phyloP scores from a whole-genome alignment of 2,329 filamentous ascomycete genomes.

The Arthrobotrys sinensis region DNA sequence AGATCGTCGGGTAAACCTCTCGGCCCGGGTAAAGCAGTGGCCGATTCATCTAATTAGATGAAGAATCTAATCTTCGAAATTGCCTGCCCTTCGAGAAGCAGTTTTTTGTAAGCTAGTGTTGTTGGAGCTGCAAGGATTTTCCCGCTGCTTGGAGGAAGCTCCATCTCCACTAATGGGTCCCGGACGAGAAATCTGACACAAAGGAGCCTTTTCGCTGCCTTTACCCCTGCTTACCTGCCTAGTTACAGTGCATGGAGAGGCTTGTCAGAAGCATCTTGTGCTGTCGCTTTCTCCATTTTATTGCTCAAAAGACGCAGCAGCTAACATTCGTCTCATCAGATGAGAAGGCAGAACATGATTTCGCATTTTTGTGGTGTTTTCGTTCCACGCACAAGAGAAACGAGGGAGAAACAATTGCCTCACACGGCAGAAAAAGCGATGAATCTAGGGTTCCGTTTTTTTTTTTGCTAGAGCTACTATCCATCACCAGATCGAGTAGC shows the following conservation, averaged over 20 bases:
- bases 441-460: conserved; percentile 10
- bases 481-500: conserved; percentile 36
- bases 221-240: conserved; percentile 59
- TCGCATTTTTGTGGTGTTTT: conserved; percentile 45
- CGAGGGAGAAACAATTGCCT: conserved; percentile 61
- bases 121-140: conserved; percentile 51
- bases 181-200: conserved; percentile 58
- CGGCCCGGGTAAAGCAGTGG: conserved; percentile 49
- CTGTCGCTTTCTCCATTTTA: conserved; percentile 57
- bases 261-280: conserved; percentile 51
- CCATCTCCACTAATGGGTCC: conserved; percentile 51
- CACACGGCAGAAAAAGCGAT: conserved; percentile 30
- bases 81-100: conserved; percentile 30
- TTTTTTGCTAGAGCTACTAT: conserved; percentile 13
- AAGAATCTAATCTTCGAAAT: conserved; percentile 42
- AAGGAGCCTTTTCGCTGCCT: conserved; percentile 58
- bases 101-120: conserved; percentile 49
- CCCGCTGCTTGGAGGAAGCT: conserved; percentile 60
- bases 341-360: conserved; percentile 42
- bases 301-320: conserved; percentile 58
- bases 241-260: conserved; percentile 55
- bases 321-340: conserved; percentile 29
- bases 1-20: conserved; percentile 57
- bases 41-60: conserved; percentile 36
- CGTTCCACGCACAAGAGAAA: conserved; percentile 17